These are phyloP conservation scores for Myxozyma mucilagina DNA, from an alignment of 805 yeast genomes.

Conservation along the genomic window DNA sequence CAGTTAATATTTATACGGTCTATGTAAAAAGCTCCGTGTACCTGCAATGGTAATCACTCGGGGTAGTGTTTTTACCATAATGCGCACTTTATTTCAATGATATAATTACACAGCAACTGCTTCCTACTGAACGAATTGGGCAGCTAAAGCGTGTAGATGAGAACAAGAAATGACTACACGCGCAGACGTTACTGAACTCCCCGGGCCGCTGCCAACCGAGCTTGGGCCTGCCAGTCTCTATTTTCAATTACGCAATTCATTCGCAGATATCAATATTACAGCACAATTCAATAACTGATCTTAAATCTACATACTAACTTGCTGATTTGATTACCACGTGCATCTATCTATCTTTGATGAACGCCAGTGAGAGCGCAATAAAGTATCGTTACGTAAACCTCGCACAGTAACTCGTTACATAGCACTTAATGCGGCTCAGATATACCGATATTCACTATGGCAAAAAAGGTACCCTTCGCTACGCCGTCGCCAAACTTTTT, in stretches of 20 bases:
- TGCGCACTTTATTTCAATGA: not conserved
- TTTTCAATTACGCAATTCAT: too few relatives aligned
- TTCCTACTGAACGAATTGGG: not conserved
- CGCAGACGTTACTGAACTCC: not conserved
- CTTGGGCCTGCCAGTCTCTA: not conserved
- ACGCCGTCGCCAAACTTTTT: not conserved
- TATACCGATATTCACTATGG: too few relatives aligned
- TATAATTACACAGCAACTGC: not conserved
- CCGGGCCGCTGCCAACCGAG: not conserved
- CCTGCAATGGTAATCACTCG: slow-evolving; percentile 37
- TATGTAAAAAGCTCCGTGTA: not conserved
- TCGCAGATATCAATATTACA: too few relatives aligned
- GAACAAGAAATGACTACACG: not conserved
- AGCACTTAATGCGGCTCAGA: too few relatives aligned
- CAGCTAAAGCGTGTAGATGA: not conserved
- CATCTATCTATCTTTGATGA: too few relatives aligned
- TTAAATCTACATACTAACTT: too few relatives aligned
- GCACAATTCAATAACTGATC: too few relatives aligned
- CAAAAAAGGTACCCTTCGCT: not conserved
- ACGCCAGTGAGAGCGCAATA: too few relatives aligned
- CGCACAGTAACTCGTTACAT: too few relatives aligned
- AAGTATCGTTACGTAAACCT: too few relatives aligned
- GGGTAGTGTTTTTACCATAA: slow-evolving; percentile 19
- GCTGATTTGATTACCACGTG: too few relatives aligned
- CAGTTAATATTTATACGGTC: not conserved